These are phyloP conservation scores for Nitzschia palea DNA, from an alignment of 108 stramenopile genomes.

Conservation along the genomic window DNA sequence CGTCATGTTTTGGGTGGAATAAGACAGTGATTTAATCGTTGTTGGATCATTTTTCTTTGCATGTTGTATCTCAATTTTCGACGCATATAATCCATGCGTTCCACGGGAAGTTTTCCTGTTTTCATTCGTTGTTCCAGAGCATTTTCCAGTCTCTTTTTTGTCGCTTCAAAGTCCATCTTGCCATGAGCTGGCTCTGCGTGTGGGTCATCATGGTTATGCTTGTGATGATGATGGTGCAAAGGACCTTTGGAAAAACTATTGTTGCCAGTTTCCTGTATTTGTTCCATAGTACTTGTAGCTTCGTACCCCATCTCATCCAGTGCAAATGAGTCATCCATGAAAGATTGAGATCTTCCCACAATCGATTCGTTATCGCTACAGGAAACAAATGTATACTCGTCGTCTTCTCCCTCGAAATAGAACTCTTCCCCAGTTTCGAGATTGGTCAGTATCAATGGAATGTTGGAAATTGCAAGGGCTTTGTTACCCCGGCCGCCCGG, in stretches of 20 bases:
- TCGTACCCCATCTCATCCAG: background rate
- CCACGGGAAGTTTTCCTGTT: background rate
- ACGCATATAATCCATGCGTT: background rate
- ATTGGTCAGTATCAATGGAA: constrained; percentile 3
- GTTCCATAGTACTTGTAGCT: no score
- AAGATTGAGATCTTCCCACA: background rate
- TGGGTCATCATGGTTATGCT: background rate
- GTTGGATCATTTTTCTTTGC: background rate
- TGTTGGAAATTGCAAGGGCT: background rate
- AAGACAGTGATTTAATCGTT: background rate
- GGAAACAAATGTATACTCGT: constrained; percentile 15
- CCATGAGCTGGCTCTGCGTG: background rate
- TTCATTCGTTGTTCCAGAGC: background rate
- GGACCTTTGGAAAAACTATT: no score
- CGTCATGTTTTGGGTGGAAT: background rate
- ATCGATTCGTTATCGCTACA: constrained; percentile 12
- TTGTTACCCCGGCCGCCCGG: background rate
- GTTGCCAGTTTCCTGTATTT: no score
- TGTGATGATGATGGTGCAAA: background rate
- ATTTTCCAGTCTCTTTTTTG: background rate
- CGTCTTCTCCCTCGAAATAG: background rate
- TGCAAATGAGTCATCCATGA: background rate
- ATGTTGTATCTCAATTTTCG: background rate
- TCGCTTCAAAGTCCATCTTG: background rate
- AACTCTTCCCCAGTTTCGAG: constrained; percentile 15